Conservation (phyloP, 176 grass and related monocot species). For the Eragrostis curvula region DNA sequence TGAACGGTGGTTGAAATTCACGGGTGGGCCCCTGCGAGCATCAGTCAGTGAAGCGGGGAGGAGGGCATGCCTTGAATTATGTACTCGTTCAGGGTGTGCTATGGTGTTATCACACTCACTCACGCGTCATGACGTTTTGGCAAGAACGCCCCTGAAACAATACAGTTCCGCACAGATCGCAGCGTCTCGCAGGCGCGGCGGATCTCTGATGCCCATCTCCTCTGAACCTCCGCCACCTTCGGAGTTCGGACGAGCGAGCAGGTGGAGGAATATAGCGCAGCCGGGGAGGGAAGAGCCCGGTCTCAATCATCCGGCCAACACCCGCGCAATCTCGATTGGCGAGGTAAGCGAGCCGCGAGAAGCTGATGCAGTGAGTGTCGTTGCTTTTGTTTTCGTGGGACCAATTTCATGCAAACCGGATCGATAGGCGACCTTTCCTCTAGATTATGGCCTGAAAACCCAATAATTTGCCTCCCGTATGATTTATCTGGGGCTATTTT, state of each 20-base stretch:
- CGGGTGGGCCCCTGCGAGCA: not conserved
- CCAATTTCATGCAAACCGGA: not conserved
- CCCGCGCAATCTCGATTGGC: not conserved
- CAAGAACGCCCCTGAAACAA: not conserved
- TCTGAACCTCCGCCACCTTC: not conserved
- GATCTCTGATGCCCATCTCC: not conserved
- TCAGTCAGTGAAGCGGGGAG: not conserved
- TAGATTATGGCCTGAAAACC: not conserved
- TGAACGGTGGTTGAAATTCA: not conserved
- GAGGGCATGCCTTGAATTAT: not conserved
- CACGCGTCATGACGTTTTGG: not conserved
- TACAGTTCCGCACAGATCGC: not conserved
- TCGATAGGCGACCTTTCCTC: not conserved
- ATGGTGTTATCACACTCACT: not conserved
- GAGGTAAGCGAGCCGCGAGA: slow-evolving; percentile 23
- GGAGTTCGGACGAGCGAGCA: not conserved
- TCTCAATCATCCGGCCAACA: not conserved
- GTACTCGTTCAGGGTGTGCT: not conserved
- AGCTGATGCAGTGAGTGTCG: not conserved
- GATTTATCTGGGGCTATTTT: not conserved
- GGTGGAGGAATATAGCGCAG: too few species aligned
- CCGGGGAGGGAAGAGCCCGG: not conserved
- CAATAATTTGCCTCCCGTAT: not conserved
- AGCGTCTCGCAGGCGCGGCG: not conserved
- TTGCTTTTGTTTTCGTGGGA: not conserved